Base-by-base conservation (phyloP, 176 grass and related monocot species). In the Bolboschoenus planiculmis region DNA sequence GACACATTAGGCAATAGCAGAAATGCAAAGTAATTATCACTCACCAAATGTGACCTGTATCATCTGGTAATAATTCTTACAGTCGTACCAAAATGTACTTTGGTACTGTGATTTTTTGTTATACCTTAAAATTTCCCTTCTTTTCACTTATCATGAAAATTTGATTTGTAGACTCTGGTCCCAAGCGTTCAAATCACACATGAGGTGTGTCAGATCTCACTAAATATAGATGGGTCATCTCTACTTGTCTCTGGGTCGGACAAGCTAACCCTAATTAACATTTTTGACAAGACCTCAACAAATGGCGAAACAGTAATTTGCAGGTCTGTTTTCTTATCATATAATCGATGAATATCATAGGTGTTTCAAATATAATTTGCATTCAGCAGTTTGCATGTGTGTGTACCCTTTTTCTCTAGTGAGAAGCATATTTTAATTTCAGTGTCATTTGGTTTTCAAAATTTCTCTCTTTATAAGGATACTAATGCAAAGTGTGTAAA, bases 221-320 rank as follows among this genome's bases (percentile, higher is more conserved):
- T 99, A 39, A 99, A 87, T 80, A 31, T 54, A 55, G 91, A 99
- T 80, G 90, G 92, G 29, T 95, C 92, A 84, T 87, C 89, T 71
- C 71, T 99, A 63, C 86, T 99, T 51, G 48, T 99, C 4, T 56
- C 80, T 87, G 90, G 96, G 58, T 95, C 96, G 16, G 86, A 91
- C 68, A 87, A 73, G 58, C 78, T 93, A 67, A 90, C 57, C 78
- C 23, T 95, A 53, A 56, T 99, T 2, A 90, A 90, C 80, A 79
- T 93, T 80, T 90, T 90, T 87, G 82, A 93, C 83, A 95, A 89
- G 84, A 81, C 92, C 21, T 91, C 91, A 80, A 81, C 83, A 87
- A 90, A 91, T 43, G 85, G 85, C 11, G 84, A 99, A 82, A 88
- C 48, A 73, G 40, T 90, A 67, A 86, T 80, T 71, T 95, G 96